Evolutionary conservation across 495 filamentous ascomycete species (phyloP).

Genomic region (Astrothelium macrocarpum): DNA sequence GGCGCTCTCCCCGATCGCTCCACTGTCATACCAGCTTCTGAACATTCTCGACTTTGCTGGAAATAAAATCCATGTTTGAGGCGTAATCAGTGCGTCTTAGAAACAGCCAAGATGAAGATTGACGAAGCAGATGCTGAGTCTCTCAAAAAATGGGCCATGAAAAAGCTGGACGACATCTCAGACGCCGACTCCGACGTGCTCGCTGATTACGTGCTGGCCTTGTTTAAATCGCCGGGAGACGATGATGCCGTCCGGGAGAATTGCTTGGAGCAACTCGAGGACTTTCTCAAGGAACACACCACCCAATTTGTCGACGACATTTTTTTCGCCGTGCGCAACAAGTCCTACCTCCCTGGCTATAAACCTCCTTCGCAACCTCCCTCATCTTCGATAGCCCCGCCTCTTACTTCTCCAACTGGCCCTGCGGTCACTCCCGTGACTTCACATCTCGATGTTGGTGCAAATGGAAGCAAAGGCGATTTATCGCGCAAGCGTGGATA

Average conservation of each 20-base stretch:
- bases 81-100: neutral
- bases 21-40: neutral
- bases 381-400: slow-evolving; percentile 20
- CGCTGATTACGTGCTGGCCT: slow-evolving; percentile 90
- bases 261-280: slow-evolving; percentile 69
- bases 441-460: slow-evolving; percentile 9
- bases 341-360: slow-evolving; percentile 50
- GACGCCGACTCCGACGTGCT: slow-evolving; percentile 94
- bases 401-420: slow-evolving; percentile 34
- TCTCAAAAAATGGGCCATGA: slow-evolving; percentile 84
- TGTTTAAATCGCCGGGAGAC: slow-evolving; percentile 70
- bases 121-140: slow-evolving; percentile 61
- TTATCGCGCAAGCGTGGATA: slow-evolving; percentile 34
- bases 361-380: slow-evolving; percentile 32
- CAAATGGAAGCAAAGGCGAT: slow-evolving; percentile 28
- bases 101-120: slow-evolving; percentile 55
- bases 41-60: neutral
- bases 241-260: slow-evolving; percentile 62
- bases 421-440: slow-evolving; percentile 22
- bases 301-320: slow-evolving; percentile 73
- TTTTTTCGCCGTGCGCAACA: slow-evolving; percentile 60
- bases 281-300: slow-evolving; percentile 79
- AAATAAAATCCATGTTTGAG: neutral
- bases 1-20: neutral
- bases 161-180: slow-evolving; percentile 82